Base-by-base conservation (phyloP, 306 rosid genomes). In the Rosa lucieae region DNA sequence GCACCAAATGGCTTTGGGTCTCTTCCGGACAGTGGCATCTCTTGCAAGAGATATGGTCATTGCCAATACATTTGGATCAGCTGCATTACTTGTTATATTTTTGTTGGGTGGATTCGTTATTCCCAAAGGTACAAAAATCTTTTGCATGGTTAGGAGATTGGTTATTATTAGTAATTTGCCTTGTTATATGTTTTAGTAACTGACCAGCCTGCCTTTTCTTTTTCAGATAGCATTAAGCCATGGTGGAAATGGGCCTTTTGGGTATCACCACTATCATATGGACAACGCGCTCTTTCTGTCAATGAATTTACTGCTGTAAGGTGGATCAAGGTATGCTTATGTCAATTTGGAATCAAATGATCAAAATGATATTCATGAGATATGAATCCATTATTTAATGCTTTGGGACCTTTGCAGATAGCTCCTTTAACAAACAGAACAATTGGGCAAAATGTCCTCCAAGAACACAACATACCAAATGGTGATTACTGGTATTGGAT, bases 211-310 rank as follows among this genome's bases (percentile, higher is more conserved):
- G 26, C 56, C 49, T 26, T 83, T 76, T 76, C 71, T 83, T 37
- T 77, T 81, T 70, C 88, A 94, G 98, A 59, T 52, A 84, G 87
- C 90, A 86, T 94, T 51, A 89, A 90, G 85, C 89, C 95, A 46
- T 94, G 98, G 98, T 92, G 92, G 96, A 44, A 78, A 69, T 92
- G 98, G 98, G 97, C 88, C 43, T 92, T 85, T 81, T 94, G 96
- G 96, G 5, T 94, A 80, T 94, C 98, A 21, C 98, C 98, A 37
- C 91, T 94, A 46, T 79, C 93, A 69, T 92, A 90, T 78, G 98
- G 90, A 47, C 96, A 92, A 67, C 85, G 88, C 23, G 97, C 98
- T 52, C 81, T 92, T 37, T 81, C 96, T 53, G 94, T 92, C 73
- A 94, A 94, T 65, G 98, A 94, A 82, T 94, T 94, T 83, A 82